Evolutionary conservation across 768 basidiomycete species (phyloP), one percentile per base, ranked within the genome.

Genomic region (Tephrocybe sp.): DNA sequence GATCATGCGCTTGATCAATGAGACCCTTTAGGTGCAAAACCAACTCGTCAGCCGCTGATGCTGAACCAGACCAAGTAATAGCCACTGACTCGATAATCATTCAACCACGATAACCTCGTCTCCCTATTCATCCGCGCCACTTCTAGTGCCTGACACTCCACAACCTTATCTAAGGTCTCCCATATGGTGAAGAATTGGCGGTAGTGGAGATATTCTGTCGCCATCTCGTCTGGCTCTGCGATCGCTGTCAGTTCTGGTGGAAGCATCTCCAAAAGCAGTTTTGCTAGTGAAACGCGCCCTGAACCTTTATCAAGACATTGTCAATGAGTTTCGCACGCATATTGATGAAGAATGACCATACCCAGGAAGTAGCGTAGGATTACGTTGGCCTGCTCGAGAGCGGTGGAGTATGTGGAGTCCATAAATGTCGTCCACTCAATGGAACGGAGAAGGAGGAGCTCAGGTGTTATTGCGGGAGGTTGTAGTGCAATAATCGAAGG

Each of bases 401-500:
- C 95, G 5, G 84, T 84, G 10, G 75, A 70, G 55, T 86, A 84
- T 1, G 95, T 98, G 5, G 77, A 70, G 30, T 83, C 79, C 57
- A 78, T 73, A 64, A 89, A 89, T 0, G 83, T 87, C 45, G 95
- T 89, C 96, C 96, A 99, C 61, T 98, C 95, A 43, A 98, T 85
- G 0, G 91, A 89, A 16, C 94, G 82, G 26, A 96, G 75, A 7
- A 98, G 73, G 42, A 89, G 65, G 54, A 69, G 61, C 62, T 92
- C 88, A 0, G 68, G 66, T 13, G 83, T 81, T 1, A 74, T 79
- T 0, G 86, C 74, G 0, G 77, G 73, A 9, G 75, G 72, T 55
- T 84, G 85, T 36, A 79, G 59, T 2, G 73, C 69, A 41, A 83
- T 77, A n/a, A 84, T 71, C 0, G 79, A 81, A 0, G 87, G 85